Base-by-base conservation (phyloP, 441 rosid genomes). In the Melastoma candidum region DNA sequence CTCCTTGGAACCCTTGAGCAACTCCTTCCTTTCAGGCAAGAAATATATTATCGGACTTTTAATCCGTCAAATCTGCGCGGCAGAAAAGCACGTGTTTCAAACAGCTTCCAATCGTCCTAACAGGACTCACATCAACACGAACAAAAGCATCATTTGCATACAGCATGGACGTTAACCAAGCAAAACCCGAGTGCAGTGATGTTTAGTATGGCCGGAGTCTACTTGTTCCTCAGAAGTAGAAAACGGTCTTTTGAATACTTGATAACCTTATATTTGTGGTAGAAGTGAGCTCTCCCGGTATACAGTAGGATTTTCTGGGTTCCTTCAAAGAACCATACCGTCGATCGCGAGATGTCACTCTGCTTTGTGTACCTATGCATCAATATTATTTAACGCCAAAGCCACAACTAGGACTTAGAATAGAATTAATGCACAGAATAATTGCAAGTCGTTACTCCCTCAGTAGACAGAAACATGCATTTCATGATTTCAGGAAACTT, bases 21-120 rank as follows among this genome's bases (percentile, higher is more conserved):
- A 86, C 76, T 93, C 97, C 70, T 89, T 93, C 64, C 96, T 72
- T 63, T 93, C 95, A 0, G 97, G 97, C 26, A 86, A 87, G 54
- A 96, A 93, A 71, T 86, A 93, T 48, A 93, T 65, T 11, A 93
- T 86, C 59, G 89, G 73, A 58, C 78, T 89, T 71, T 71, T 71
- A 60, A 89, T 72, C 45, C 99, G 96, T 49, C 97, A 96, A 52
- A 93, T 86, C 97, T 93, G 72, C 45, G 66, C 25, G 8, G 41
- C 41, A 22, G 7, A 0, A 48, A 26, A 12, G 41, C 39, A 59
- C 2, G 11, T 17, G 29, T 47, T 3, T 12, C 1, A 3, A 47
- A 57, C 11, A 1, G 47, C 24, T 11, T 17, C 25, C 12, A 56
- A 12, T 26, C 36, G 22, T 17, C 22, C 22, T 17, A 17, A 17